Evolutionary conservation across 139 green algal species (phyloP), one percentile per base, ranked within the genome.

Genomic region (Chlamydomonas eustigma): DNA sequence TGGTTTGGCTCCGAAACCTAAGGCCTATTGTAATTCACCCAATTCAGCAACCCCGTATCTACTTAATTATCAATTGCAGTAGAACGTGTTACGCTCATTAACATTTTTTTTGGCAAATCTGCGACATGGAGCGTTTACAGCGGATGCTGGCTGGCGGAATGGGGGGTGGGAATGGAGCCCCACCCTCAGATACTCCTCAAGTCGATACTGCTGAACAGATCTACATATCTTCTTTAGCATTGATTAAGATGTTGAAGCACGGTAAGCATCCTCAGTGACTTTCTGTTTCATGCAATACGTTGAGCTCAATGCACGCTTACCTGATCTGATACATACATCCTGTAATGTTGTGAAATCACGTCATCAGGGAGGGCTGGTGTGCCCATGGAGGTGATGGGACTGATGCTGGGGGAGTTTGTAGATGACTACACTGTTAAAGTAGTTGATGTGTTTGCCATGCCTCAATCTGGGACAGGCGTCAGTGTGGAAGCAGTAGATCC

Each of bases 161-260:
- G 78, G 71, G 78, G 0, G n/a, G n/a, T n/a, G 80, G 77, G 31
- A 33, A 76, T 38, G 76, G 72, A 33, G 24, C 83, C 34, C 76
- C 82, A 22, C 51, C 78, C 18, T 71, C 75, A n/a, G 82, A 87
- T 38, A 82, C 82, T 32, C 82, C 82, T 0, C 78, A 84, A 76
- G 90, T 97, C 34, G 95, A 99, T 84, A 98, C 94, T 2, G 85
- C 88, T 18, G 95, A 99, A 85, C 84, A 99, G 74, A 95, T 99
- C 38, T 98, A 98, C 83, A 99, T 99, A 66, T 97, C 90, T 2
- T 97, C 92, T 1, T 80, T 99, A 25, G 96, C 96, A 1, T 84
- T 99, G 73, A 79, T 99, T 0, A 99, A 99, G 80, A 99, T 99
- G 96, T 85, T 99, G 4, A 99, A 99, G 85, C 96, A 99, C 83